Percentiles rank a stretch among this genome's conserved stretches.
Evolutionary conservation across 164 flowering plant genomes (phyloP).

Genomic region (Kalanchoe fedtschenkoi): DNA sequence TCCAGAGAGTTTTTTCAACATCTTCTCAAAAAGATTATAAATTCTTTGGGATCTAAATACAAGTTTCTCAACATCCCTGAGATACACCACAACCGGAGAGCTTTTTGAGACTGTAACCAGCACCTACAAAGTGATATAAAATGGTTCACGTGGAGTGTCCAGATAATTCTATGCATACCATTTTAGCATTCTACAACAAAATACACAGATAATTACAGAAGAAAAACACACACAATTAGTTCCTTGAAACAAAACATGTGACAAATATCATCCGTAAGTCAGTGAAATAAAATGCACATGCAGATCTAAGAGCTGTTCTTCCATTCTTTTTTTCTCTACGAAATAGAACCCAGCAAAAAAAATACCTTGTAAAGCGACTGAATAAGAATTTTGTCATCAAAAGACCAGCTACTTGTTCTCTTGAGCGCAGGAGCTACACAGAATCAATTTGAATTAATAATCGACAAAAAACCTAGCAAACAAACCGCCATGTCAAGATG

Average conservation of each 20-base stretch:
- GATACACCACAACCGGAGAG: constrained; percentile 61
- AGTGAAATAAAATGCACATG: not conserved
- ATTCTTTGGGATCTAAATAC: constrained; percentile 51
- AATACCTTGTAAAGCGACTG: constrained; percentile 84
- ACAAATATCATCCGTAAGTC: not conserved
- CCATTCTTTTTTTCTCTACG: not conserved
- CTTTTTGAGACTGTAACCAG: constrained; percentile 52
- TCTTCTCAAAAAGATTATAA: constrained; percentile 64
- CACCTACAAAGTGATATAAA: constrained; percentile 39
- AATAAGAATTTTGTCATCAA: constrained; percentile 77
- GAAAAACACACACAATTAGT: not conserved
- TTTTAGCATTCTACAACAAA: no score
- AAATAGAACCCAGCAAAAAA: not conserved
- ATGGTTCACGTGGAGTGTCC: not conserved
- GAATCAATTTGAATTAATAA: constrained; percentile 8
- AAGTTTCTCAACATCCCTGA: constrained; percentile 73
- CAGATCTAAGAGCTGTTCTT: not conserved
- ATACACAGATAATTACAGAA: no score
- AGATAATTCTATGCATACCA: no score
- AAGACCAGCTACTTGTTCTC: constrained; percentile 78
- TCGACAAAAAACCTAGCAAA: no score
- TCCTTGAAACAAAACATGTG: not conserved
- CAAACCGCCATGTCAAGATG: no score
- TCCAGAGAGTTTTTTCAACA: constrained; percentile 73
- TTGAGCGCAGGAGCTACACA: constrained; percentile 40